A percentile compares a stretch with the other conserved stretches of the same genome.
phyloP scores from a whole-genome alignment of 805 yeast species.

The Wickerhamiella sergipiensis region DNA sequence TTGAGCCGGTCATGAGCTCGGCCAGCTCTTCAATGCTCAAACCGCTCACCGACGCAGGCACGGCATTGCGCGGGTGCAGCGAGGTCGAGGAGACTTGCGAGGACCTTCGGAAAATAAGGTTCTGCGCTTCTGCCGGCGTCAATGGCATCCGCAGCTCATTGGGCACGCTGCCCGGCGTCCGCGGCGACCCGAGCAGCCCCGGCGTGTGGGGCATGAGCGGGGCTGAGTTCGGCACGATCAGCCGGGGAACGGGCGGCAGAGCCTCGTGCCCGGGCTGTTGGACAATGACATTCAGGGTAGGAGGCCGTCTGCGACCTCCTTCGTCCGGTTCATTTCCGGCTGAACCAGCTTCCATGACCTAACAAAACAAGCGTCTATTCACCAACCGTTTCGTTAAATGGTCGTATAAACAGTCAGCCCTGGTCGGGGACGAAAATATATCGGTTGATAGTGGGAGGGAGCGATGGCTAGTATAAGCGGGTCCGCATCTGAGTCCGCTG shows the following conservation, averaged over 20 bases:
- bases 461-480: neutral
- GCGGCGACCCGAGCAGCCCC: neutral
- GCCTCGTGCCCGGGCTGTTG: neutral
- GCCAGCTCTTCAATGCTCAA: neutral
- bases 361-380: neutral
- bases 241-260: neutral
- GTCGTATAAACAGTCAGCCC: neutral
- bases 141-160: conserved; percentile 3
- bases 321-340: neutral
- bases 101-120: neutral
- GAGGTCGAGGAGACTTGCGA: neutral
- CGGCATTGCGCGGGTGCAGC: conserved; percentile 5
- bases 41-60: conserved; percentile 3
- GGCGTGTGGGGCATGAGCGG: neutral
- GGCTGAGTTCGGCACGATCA: neutral
- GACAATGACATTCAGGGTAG: neutral
- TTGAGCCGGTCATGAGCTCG: neutral
- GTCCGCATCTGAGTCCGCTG: neutral
- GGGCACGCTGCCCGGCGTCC: neutral
- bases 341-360: neutral
- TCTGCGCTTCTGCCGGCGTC: conserved; percentile 4
- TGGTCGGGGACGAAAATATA: neutral
- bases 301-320: neutral
- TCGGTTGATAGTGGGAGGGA: neutral
- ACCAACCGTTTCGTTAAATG: neutral